Evolutionary conservation across 1,284 basidiomycete genomes (phyloP).

Genomic region (Quambalaria eucalypti): DNA sequence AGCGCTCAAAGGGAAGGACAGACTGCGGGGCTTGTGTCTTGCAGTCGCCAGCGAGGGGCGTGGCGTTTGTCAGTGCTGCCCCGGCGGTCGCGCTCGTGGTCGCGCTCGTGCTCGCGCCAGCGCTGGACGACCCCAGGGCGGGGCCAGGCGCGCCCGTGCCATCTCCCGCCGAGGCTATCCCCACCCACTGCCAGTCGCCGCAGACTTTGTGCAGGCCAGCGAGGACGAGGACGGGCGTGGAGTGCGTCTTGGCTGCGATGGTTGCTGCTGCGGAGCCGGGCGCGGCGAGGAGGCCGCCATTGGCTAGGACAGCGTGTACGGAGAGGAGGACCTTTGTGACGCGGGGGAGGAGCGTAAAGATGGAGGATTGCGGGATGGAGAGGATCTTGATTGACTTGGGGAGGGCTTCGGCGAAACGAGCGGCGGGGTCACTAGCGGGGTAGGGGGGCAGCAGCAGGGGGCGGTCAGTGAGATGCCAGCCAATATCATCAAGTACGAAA

Average conservation of each 20-base stretch:
- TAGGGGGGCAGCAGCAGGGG: neutral
- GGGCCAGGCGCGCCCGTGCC: neutral
- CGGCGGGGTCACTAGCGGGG: constrained; percentile 53
- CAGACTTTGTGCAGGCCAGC: constrained; percentile 94
- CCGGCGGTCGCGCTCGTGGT: neutral
- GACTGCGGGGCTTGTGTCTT: constrained; percentile 52
- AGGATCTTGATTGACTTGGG: constrained; percentile 71
- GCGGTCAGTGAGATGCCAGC: neutral
- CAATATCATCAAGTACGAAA: constrained; percentile 5
- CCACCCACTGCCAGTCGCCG: constrained; percentile 72
- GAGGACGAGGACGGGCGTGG: constrained; percentile 85
- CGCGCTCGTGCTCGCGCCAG: neutral
- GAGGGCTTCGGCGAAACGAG: constrained; percentile 60
- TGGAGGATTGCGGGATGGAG: constrained; percentile 84
- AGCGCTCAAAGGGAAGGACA: neutral
- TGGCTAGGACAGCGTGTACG: constrained; percentile 85
- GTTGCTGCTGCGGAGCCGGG: constrained; percentile 75
- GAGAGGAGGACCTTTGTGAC: constrained; percentile 92
- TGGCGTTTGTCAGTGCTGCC: neutral
- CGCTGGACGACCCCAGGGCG: constrained; percentile 44
- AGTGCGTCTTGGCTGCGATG: constrained; percentile 80
- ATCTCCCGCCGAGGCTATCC: constrained; percentile 3
- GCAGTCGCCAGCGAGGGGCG: neutral
- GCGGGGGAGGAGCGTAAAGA: constrained; percentile 90
- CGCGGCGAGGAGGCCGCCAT: constrained; percentile 85